A percentile compares a stretch with the other conserved stretches of the same genome.
Evolutionary conservation across 805 yeast species (phyloP).

Genomic region (Jamesozyma lodderae): DNA sequence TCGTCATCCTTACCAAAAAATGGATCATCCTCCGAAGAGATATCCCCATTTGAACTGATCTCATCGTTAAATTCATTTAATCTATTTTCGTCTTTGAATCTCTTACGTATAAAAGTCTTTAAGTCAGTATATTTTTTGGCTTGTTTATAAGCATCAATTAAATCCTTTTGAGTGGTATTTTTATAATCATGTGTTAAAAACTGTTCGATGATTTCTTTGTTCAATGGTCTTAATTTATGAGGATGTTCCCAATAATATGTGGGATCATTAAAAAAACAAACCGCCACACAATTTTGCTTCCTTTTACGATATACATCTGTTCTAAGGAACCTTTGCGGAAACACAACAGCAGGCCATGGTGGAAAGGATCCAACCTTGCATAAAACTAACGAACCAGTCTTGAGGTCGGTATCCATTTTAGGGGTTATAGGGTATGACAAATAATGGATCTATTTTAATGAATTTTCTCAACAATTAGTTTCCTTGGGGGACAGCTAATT

Average conservation of each 20-base stretch:
- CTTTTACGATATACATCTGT: conserved; percentile 23
- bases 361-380: conserved; percentile 31
- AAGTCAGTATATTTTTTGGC: conserved; percentile 19
- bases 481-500: too few species aligned
- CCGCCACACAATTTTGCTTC: conserved; percentile 23
- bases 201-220: conserved; percentile 8
- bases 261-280: conserved; percentile 30
- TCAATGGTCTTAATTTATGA: conserved; percentile 16
- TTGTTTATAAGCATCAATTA: conserved; percentile 24
- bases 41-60: conserved; percentile 9
- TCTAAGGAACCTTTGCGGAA: conserved; percentile 26
- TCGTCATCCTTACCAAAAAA: conserved; percentile 11
- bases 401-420: conserved; percentile 10
- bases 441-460: background rate
- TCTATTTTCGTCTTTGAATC: conserved; percentile 22
- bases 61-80: conserved; percentile 14
- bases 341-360: conserved; percentile 31
- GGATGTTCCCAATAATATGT: conserved; percentile 31
- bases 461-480: too few species aligned
- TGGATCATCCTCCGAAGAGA: conserved; percentile 25
- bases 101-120: conserved; percentile 17
- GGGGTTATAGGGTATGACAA: background rate
- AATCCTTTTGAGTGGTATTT: conserved; percentile 13
- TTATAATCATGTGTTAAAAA: conserved; percentile 11
- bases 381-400: conserved; percentile 28